Conservation (phyloP, 2,329 filamentous ascomycete genomes). For the Ophidiomyces ophidiicola region DNA sequence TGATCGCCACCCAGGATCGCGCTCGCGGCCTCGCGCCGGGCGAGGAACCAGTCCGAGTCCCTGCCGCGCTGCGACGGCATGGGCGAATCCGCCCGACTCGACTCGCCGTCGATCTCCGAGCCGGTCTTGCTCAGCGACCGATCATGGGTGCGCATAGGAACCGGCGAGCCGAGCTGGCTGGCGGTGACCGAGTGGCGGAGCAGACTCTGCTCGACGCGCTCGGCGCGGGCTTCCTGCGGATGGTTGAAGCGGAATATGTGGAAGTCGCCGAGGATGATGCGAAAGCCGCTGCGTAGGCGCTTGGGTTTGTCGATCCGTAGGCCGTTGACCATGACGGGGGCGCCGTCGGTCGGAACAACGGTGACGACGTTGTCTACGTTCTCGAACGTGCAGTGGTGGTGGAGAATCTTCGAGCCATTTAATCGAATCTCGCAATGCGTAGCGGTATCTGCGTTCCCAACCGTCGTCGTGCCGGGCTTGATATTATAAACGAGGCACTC, state of each 20-base stretch:
- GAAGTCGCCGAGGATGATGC: slow-evolving; percentile 92
- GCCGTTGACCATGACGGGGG: slow-evolving; percentile 96
- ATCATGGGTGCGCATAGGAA: slow-evolving; percentile 52
- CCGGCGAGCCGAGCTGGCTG: slow-evolving; percentile 53
- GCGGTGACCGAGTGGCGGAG: slow-evolving; percentile 67
- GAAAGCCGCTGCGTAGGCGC: slow-evolving; percentile 78
- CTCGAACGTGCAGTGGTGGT: slow-evolving; percentile 88
- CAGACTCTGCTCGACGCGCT: slow-evolving; percentile 76
- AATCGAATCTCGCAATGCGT: slow-evolving; percentile 77
- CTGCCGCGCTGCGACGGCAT: slow-evolving; percentile 53
- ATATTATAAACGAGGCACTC: slow-evolving; percentile 97
- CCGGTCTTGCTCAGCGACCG: slow-evolving; percentile 64
- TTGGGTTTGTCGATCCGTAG: slow-evolving; percentile 76
- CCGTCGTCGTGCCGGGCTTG: slow-evolving; percentile 85
- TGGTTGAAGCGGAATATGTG: slow-evolving; percentile 97
- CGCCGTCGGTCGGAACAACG: slow-evolving; percentile 75
- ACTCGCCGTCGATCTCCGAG: slow-evolving; percentile 61
- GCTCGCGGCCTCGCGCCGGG: slow-evolving; percentile 80
- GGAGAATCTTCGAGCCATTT: slow-evolving; percentile 84
- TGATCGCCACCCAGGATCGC: slow-evolving; percentile 83
- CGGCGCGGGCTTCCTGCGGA: slow-evolving; percentile 85
- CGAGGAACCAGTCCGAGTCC: slow-evolving; percentile 91
- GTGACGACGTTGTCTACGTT: slow-evolving; percentile 91
- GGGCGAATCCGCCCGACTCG: slow-evolving; percentile 69
- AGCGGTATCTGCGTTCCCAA: slow-evolving; percentile 84